Base-by-base conservation (phyloP, 805 yeast species). In the Wickerhamiella qilinensis region DNA sequence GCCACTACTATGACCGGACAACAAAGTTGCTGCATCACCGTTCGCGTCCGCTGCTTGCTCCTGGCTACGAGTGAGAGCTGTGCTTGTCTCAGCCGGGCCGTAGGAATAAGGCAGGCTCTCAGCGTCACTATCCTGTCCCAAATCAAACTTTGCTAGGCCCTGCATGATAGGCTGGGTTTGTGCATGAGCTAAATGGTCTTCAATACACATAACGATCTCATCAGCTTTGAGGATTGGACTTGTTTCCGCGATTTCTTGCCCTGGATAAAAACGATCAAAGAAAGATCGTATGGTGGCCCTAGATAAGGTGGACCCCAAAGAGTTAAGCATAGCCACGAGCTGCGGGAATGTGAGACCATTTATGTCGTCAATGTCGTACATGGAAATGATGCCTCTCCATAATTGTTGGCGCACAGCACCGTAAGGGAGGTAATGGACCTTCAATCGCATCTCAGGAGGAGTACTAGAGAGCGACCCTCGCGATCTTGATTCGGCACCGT, bases 371-470 rank as follows among this genome's bases (percentile, higher is more conserved):
- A 57, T 59, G 36, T 59, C 72, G 47, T 67, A 76, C 44, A 71
- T 70, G 27, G 66, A 68, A 14, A 82, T 60, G 4, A 83, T 61
- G 9, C 71, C 63, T 31, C 63, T 58, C 88, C 94, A 84, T 46
- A 86, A 70, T 38, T 74, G 74, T 44, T 68, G 69, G 44, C 86
- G 64, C 35, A 85, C 60, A 3, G 62, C 65, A 0, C 63, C 63
- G 54, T 84, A 84, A 0, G 86, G 71, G 43, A 75, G 69, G 51
- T 74, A 84, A 40, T 77, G 68, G 2, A 77, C 74, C 20, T 75
- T 63, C 14, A 84, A 54, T 36, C 69, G 67, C 44, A 86, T 48
- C 24, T 59, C 63, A n/a, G n/a, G n/a, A n/a, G n/a, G n/a, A 93
- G 84, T 5, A 55, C 49, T 38, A 68, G 67, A 30, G 57, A 60